A percentile compares a stretch with the other conserved stretches of the same genome.
These are phyloP conservation scores for Cutaneotrichosporon spelunceum DNA, from an alignment of 1,284 basidiomycete species.

Conservation along the genomic window DNA sequence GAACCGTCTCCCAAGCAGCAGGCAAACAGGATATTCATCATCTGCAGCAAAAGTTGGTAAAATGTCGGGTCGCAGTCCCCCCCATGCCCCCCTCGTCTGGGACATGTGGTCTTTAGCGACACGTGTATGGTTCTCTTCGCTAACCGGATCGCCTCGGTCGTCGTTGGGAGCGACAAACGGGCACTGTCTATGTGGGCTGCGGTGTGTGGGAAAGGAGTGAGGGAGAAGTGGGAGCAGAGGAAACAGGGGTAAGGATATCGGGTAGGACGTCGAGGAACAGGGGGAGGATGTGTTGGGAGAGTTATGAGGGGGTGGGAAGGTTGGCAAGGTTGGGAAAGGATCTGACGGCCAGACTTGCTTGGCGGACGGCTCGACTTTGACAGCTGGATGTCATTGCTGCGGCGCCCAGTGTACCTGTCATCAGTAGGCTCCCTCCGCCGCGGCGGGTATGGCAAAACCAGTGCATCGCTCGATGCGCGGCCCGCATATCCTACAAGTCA, in stretches of 20 bases:
- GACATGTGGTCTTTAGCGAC: conserved; percentile 20
- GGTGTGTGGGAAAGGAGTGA: neutral
- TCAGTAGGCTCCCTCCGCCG: conserved; percentile 1
- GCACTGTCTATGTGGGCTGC: conserved; percentile 16
- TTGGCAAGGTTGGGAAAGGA: too few species aligned
- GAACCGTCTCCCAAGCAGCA: neutral
- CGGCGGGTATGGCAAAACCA: conserved; percentile 18
- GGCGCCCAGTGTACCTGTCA: neutral
- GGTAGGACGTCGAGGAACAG: neutral
- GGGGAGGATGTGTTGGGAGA: neutral
- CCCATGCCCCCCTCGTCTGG: conserved; percentile 23
- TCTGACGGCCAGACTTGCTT: too few species aligned
- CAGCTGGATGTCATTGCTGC: too few species aligned
- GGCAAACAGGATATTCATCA: too few species aligned
- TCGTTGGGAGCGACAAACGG: conserved; percentile 23
- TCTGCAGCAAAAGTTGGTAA: neutral
- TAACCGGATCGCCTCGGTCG: conserved; percentile 22
- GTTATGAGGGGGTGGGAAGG: neutral
- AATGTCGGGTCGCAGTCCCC: conserved; percentile 21
- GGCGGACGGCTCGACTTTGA: too few species aligned
- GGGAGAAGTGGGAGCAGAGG: neutral
- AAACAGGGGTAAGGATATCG: neutral
- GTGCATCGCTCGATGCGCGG: conserved; percentile 26
- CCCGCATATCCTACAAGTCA: conserved; percentile 29
- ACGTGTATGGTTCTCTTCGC: conserved; percentile 27